These are phyloP conservation scores for Phyllosticta paracitricarpa DNA, from an alignment of 2,329 filamentous ascomycete species.

Conservation along the genomic window DNA sequence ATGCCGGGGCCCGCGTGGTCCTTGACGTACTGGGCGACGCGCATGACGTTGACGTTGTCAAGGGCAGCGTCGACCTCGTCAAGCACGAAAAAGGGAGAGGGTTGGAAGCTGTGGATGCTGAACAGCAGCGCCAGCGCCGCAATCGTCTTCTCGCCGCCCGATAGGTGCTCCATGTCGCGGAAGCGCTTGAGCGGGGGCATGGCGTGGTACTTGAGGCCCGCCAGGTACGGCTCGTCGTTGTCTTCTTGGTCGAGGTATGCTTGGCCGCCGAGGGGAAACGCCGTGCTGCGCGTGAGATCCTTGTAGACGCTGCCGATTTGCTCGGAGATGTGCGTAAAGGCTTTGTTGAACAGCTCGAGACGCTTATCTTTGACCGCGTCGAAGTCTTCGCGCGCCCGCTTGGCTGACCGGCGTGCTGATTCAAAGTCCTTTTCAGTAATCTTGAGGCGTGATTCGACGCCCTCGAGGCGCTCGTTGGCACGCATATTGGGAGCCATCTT, in stretches of 20 bases:
- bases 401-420: constrained; percentile 64
- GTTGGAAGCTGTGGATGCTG: constrained; percentile 92
- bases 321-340: constrained; percentile 88
- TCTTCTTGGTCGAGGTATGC: constrained; percentile 91
- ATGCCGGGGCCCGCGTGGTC: constrained; percentile 93
- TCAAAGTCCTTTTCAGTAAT: constrained; percentile 85
- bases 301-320: constrained; percentile 92
- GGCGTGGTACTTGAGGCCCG: constrained; percentile 94
- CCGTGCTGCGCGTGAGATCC: constrained; percentile 79
- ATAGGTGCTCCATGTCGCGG: constrained; percentile 97
- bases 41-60: constrained; percentile 95
- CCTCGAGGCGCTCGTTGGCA: constrained; percentile 81
- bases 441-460: constrained; percentile 71
- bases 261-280: constrained; percentile 86
- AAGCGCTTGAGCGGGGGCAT: constrained; percentile 98
- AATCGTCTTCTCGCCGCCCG: constrained; percentile 97
- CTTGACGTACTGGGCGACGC: constrained; percentile 91
- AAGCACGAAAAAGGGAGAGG: constrained; percentile 92
- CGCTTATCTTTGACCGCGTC: constrained; percentile 71
- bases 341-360: constrained; percentile 87
- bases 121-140: constrained; percentile 93
- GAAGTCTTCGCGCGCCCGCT: constrained; percentile 71
- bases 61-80: constrained; percentile 96
- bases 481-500: constrained; percentile 97
- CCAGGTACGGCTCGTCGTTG: constrained; percentile 89